A percentile compares a stretch with the other conserved stretches of the same genome.
These are phyloP conservation scores for Lathyrus sativus DNA, from an alignment of 306 rosid species.

Conservation along the genomic window DNA sequence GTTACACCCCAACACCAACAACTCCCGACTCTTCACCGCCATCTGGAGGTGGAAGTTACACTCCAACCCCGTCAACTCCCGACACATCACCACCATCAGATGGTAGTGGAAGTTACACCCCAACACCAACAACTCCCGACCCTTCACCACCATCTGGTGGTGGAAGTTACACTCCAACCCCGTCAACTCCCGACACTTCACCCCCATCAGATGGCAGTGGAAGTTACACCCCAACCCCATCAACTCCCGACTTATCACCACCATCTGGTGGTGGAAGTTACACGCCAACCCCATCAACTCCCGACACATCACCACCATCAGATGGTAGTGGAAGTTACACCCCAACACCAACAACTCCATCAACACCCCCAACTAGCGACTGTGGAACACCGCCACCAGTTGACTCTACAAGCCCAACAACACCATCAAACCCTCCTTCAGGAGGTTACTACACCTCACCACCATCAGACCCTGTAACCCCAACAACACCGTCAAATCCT, in stretches of 20 bases:
- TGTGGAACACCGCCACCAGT: conserved; percentile 15
- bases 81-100: background rate
- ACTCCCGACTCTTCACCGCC: conserved; percentile 35
- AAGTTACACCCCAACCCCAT: too few species aligned
- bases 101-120: conserved; percentile 17
- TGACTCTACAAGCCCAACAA: background rate
- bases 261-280: conserved; percentile 43
- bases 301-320: conserved; percentile 40
- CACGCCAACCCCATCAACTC: conserved; percentile 56
- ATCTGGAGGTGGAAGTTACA: conserved; percentile 46
- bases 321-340: conserved; percentile 34
- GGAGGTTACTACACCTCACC: conserved; percentile 35
- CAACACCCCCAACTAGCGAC: conserved; percentile 47
- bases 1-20: conserved; percentile 42
- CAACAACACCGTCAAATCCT: conserved; percentile 25
- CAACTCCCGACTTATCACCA: conserved; percentile 9
- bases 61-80: conserved; percentile 63
- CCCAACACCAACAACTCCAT: conserved; percentile 37
- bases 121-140: conserved; percentile 44
- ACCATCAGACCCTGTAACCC: conserved; percentile 51
- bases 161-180: conserved; percentile 59
- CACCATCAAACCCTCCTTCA: background rate
- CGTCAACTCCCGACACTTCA: conserved; percentile 51
- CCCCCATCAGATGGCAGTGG: background rate
- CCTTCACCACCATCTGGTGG: conserved; percentile 29